Evolutionary conservation across 2,329 filamentous ascomycete species (phyloP), one percentile per base, ranked within the genome.

Genomic region (Onygenales sp.): DNA sequence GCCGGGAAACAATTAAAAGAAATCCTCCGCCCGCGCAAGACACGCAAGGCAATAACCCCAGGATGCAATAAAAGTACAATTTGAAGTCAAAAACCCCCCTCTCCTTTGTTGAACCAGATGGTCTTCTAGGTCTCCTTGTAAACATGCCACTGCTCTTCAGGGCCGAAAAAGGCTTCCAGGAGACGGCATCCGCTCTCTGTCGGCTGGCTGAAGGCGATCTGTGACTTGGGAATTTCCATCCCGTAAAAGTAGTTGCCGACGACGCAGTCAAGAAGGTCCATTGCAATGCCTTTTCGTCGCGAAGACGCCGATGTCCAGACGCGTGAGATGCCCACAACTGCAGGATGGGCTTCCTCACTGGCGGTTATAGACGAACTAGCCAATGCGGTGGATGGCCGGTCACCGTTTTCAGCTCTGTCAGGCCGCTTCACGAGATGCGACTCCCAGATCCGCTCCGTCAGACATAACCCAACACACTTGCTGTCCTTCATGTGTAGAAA

Each of bases 121-220:
- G 9, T 39, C n/a, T 27, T 34, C 10, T 62, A 72, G 50, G 60
- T 65, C 61, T 75, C 73, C 53, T 75, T 70, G 65, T 84, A 84
- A 48, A 84, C 79, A 67, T 75, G 74, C 82, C 82, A 84, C 47
- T 77, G 78, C 56, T 73, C 74, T 47, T 74, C 69, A 46, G 67
- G 68, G 21, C 77, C 79, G 59, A 79, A 81, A 71, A 81, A 85
- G 56, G 74, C 76, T 60, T 77, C 71, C 7, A 82, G 81, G 57
- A 86, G 68, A 42, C 68, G 69, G 11, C 75, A 76, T 39, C 83
- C 83, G 60, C 76, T 79, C 58, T 79, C 78, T 0, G 83, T 86
- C n/a, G 82, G 82, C 60, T 84, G 81, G 59, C 81, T 84, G 67
- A 86, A 85, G 2, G 82, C 82, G 40, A 85, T 71, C 61, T 76